A percentile compares a stretch with the other conserved stretches of the same genome.
Evolutionary conservation across 2,329 filamentous ascomycete species (phyloP).

Genomic region (Atkinsonella texensis): DNA sequence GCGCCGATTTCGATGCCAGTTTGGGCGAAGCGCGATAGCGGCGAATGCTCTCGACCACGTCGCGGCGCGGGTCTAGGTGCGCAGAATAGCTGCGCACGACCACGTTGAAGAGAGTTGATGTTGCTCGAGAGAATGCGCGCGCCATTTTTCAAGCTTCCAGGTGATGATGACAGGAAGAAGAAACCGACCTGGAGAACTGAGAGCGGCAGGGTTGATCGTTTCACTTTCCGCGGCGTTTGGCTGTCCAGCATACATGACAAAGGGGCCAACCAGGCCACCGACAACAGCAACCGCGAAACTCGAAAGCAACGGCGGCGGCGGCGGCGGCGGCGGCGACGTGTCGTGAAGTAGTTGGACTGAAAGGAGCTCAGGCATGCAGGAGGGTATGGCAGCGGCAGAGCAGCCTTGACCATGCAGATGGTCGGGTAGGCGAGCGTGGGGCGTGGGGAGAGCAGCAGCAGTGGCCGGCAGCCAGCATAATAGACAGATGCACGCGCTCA

Average conservation of each 20-base stretch:
- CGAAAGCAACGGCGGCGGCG: slow-evolving; percentile 12
- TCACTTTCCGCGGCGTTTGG: slow-evolving; percentile 70
- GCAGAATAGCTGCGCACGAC: neutral
- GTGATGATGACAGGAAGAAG: neutral
- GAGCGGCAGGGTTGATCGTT: slow-evolving; percentile 81
- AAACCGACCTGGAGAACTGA: slow-evolving; percentile 63
- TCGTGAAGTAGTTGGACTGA: slow-evolving; percentile 48
- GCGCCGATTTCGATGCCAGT: neutral
- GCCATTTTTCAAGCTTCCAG: neutral
- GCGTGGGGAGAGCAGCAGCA: neutral
- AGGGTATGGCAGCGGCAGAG: slow-evolving; percentile 25
- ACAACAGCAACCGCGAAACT: slow-evolving; percentile 9
- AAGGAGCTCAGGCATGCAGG: slow-evolving; percentile 27
- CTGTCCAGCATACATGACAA: slow-evolving; percentile 27
- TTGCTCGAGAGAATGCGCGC: neutral
- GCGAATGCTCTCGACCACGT: too few relatives aligned
- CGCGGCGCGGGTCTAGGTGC: neutral
- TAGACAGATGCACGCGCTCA: too few relatives aligned
- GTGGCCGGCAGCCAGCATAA: too few relatives aligned
- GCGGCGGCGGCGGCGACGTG: slow-evolving; percentile 37
- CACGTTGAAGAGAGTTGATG: neutral
- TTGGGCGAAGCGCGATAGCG: neutral
- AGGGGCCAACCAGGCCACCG: slow-evolving; percentile 14
- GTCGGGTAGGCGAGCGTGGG: slow-evolving; percentile 23
- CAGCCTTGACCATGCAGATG: slow-evolving; percentile 37